Evolutionary conservation across 805 yeast species (phyloP).

Genomic region (Metschnikowia peoriensis): DNA sequence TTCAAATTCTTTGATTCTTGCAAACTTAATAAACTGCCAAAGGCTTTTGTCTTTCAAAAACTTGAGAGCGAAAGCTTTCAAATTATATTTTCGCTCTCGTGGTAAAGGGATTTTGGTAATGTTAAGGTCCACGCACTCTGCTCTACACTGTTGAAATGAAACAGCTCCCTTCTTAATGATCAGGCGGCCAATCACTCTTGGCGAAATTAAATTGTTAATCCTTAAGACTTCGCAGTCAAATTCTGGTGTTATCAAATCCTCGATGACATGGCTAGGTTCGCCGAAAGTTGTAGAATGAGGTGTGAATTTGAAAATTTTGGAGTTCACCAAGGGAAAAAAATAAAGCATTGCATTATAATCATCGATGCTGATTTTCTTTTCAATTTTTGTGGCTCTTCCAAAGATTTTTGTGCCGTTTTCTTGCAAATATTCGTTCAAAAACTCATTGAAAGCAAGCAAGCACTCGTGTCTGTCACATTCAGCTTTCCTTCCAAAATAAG

Average conservation of each 20-base stretch:
- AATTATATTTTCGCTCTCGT: slow-evolving; percentile 14
- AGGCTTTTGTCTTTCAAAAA: slow-evolving; percentile 11
- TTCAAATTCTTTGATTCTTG: slow-evolving; percentile 14
- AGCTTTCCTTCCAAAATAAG: slow-evolving; percentile 15
- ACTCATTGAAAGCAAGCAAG: slow-evolving; percentile 16
- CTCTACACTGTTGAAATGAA: slow-evolving; percentile 1
- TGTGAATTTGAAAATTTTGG: slow-evolving; percentile 23
- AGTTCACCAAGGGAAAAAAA: slow-evolving; percentile 30
- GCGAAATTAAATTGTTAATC: slow-evolving; percentile 7
- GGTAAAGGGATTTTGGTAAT: slow-evolving; percentile 13
- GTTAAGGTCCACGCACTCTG: background rate
- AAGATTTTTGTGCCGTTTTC: slow-evolving; percentile 20
- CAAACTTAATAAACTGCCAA: slow-evolving; percentile 10
- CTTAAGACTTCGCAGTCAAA: slow-evolving; percentile 8
- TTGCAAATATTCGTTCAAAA: slow-evolving; percentile 15
- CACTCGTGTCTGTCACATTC: slow-evolving; percentile 15
- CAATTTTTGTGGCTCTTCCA: slow-evolving; percentile 21
- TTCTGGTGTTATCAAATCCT: slow-evolving; percentile 6
- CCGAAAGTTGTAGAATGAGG: slow-evolving; percentile 28
- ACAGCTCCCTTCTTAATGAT: background rate
- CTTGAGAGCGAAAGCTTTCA: slow-evolving; percentile 17
- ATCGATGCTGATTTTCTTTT: slow-evolving; percentile 21
- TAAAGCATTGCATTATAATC: slow-evolving; percentile 31
- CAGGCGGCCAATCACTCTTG: slow-evolving; percentile 15
- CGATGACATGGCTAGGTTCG: slow-evolving; percentile 13